A percentile compares a stretch with the other conserved stretches of the same genome.
These are phyloP conservation scores for Chaetomiaceae sp. DNA, from an alignment of 2,329 filamentous ascomycete species.

Conservation along the genomic window DNA sequence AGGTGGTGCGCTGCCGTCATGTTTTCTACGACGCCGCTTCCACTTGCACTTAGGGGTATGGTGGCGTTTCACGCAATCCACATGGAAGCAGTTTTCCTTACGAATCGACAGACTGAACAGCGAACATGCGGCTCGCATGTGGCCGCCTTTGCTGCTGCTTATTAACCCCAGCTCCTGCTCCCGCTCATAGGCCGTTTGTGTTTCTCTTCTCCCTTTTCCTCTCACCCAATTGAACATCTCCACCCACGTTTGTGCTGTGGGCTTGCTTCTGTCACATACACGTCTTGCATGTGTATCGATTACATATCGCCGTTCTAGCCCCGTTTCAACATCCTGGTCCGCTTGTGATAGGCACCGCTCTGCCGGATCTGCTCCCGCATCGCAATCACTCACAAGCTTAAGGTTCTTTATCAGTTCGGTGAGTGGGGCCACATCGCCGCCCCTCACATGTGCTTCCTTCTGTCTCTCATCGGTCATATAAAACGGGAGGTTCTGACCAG, in stretches of 20 bases:
- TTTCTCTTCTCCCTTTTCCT: neutral
- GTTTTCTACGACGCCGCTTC: slow-evolving; percentile 12
- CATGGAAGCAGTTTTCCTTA: neutral
- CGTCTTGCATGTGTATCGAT: no score
- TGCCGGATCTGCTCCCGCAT: neutral
- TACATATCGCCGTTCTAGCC: no score
- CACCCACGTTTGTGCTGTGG: no score
- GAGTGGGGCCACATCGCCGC: slow-evolving; percentile 2
- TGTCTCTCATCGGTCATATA: no score
- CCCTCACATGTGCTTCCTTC: no score
- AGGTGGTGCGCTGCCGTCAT: slow-evolving; percentile 19
- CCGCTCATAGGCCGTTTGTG: neutral
- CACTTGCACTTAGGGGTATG: slow-evolving; percentile 24
- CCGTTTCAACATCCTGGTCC: neutral
- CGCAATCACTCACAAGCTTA: neutral
- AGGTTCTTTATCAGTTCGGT: slow-evolving; percentile 5
- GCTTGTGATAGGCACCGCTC: neutral
- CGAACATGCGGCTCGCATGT: neutral
- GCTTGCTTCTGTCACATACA: no score
- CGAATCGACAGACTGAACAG: neutral
- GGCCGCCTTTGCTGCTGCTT: neutral
- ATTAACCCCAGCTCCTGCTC: neutral
- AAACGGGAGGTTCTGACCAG: no score
- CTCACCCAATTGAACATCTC: neutral
- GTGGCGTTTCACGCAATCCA: slow-evolving; percentile 18